phyloP scores from a whole-genome alignment of 1,284 basidiomycete species.

The Amylostereum areolatum region DNA sequence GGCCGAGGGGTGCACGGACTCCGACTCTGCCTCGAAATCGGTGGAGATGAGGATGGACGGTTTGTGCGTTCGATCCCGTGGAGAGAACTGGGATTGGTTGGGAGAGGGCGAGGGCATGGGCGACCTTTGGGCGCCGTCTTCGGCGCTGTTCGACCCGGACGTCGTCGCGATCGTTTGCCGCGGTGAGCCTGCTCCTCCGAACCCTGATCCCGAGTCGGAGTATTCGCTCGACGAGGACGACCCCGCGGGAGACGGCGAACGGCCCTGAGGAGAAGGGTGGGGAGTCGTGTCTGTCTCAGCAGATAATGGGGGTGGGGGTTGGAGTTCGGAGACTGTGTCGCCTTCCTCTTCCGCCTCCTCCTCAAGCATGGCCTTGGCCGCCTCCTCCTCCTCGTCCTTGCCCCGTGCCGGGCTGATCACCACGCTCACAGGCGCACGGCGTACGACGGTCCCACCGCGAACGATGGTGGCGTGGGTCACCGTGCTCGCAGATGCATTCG shows the following conservation, averaged over 20 bases:
- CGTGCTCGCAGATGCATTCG: conserved; percentile 11
- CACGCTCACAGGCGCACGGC: conserved; percentile 41
- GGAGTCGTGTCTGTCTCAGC: not conserved
- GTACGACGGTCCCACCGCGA: conserved; percentile 30
- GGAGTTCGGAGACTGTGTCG: conserved; percentile 1
- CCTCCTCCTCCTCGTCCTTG: conserved; percentile 5
- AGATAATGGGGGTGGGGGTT: not conserved
- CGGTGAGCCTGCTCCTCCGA: conserved; percentile 6
- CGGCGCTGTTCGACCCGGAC: conserved; percentile 10
- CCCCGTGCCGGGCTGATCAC: conserved; percentile 15
- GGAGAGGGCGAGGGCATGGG: conserved; percentile 10
- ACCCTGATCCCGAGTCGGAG: conserved; percentile 2
- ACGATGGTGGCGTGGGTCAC: conserved; percentile 33
- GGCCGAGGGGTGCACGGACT: conserved; percentile 4
- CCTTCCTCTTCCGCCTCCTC: conserved; percentile 8
- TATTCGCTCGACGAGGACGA: not conserved
- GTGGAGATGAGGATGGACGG: conserved; percentile 25
- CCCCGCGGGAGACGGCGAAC: conserved; percentile 5
- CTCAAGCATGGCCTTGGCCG: conserved; percentile 1
- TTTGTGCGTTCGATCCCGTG: conserved; percentile 20
- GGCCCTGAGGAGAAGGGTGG: not conserved
- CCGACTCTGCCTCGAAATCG: not conserved
- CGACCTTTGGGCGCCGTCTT: conserved; percentile 8
- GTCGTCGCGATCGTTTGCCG: conserved; percentile 8
- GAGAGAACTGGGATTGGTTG: conserved; percentile 9